phyloP scores from a whole-genome alignment of 2,329 filamentous ascomycete genomes.

The Zasmidium angulare region DNA sequence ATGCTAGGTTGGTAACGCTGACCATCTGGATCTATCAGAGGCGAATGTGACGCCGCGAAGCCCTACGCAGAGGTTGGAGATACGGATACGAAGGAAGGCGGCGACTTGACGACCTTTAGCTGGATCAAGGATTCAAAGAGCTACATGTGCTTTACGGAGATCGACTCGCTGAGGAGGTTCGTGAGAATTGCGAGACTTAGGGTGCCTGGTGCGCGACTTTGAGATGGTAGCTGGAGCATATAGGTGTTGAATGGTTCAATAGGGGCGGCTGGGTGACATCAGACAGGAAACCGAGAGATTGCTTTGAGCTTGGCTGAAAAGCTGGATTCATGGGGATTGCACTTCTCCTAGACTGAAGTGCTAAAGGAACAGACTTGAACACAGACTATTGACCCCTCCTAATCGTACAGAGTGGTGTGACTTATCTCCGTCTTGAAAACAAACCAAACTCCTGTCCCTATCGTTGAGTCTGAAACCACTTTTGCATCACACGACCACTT shows the following conservation, averaged over 20 bases:
- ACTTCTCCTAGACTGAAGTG: no score
- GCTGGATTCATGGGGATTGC: no score
- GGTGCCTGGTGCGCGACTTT: background rate
- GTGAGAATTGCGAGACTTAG: slow-evolving; percentile 11
- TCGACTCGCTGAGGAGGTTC: slow-evolving; percentile 15
- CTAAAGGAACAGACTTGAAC: no score
- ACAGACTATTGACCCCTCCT: no score
- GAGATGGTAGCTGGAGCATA: background rate
- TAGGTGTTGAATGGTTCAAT: background rate
- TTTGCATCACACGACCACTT: background rate
- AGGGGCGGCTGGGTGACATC: no score
- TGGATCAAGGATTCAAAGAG: slow-evolving; percentile 27
- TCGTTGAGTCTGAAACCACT: background rate
- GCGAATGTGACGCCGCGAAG: slow-evolving; percentile 21
- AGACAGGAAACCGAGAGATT: no score
- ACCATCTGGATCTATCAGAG: no score
- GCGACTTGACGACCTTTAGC: slow-evolving; percentile 20
- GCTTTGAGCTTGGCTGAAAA: no score
- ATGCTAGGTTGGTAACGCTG: no score
- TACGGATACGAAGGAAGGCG: slow-evolving; percentile 11
- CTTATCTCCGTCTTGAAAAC: no score
- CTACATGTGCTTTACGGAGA: slow-evolving; percentile 29
- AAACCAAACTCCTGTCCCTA: no score
- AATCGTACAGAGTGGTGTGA: no score
- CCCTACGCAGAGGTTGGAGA: slow-evolving; percentile 17